Evolutionary conservation across 1,139 yeast genomes (phyloP), one percentile per base, ranked within the genome.

Genomic region (Meyerozyma sp.): DNA sequence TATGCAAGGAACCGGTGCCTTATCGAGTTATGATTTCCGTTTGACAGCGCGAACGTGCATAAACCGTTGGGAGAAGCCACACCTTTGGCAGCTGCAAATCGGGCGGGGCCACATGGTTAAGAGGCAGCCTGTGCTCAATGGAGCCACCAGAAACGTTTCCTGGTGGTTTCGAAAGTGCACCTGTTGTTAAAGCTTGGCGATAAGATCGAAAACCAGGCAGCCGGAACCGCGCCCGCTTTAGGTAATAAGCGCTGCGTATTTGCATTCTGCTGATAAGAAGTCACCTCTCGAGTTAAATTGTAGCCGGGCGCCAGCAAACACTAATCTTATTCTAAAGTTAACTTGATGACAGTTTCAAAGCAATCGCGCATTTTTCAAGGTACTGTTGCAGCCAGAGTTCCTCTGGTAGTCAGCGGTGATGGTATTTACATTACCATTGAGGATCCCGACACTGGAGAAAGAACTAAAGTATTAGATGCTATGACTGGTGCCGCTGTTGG

Each of bases 401-500:
- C 77, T 8, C 65, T 66, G 51, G 72, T 73, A 37, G 63, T 74
- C 38, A 67, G 62, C 8, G 81, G 82, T 35, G 64, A 71, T 36
- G 84, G 84, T 21, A 59, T 68, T 49, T 62, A 63, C 54, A 60
- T 80, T 48, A 69, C 71, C n/a, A 61, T 75, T 27, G 71, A 65
- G 52, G 79, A 79, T 50, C 70, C 77, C 39, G 58, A 61, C 34
- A 75, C 81, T 32, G 73, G 73, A 36, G 67, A 67, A 42, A 55
- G 58, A 42, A 63, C 55, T 32, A 65, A 61, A 20, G 48, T 77
- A 14, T 59, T 78, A 37, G 85, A 81, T 56, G 82, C 76, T 32
- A 62, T 70, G 52, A 76, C 84, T n/a, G 85, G 85, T 49, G 85
- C 85, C 5, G 84, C 85, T 28, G 85, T 80, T 36, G 79, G 79